These are phyloP conservation scores for Fonsecaea monophora DNA, from an alignment of 2,329 filamentous ascomycete genomes.

Conservation along the genomic window DNA sequence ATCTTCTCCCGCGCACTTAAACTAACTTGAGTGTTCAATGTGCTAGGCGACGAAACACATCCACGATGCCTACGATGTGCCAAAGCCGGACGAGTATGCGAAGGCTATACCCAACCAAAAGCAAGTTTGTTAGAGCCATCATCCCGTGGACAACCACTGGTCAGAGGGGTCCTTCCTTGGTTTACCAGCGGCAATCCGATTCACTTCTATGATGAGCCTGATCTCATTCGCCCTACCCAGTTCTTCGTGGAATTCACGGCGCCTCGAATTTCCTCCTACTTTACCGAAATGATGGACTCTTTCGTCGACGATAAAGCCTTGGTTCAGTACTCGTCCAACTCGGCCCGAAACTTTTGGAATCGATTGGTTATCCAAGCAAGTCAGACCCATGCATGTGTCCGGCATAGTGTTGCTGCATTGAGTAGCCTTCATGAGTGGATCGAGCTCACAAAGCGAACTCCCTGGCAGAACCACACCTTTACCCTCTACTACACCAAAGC, in stretches of 20 bases:
- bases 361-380: conserved; percentile 28
- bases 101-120: conserved; percentile 40
- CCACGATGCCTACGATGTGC: conserved; percentile 42
- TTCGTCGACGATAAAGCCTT: conserved; percentile 29
- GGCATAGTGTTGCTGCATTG: conserved; percentile 29
- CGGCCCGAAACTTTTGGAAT: conserved; percentile 30
- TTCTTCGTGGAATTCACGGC: conserved; percentile 32
- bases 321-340: conserved; percentile 18
- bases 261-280: conserved; percentile 28
- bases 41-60: conserved; percentile 41
- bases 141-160: background rate
- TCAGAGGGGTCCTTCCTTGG: conserved; percentile 9
- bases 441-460: conserved; percentile 30
- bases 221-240: conserved; percentile 26
- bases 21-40: background rate
- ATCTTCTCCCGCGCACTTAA: background rate
- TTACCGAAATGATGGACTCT: conserved; percentile 34
- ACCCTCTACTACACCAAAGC: conserved; percentile 33
- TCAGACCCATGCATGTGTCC: conserved; percentile 23
- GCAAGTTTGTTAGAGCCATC: conserved; percentile 25
- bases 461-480: conserved; percentile 31
- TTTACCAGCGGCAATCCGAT: conserved; percentile 22
- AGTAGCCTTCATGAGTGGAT: conserved; percentile 34
- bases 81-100: conserved; percentile 44
- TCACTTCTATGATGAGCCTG: conserved; percentile 31